Percentiles rank a stretch among this genome's conserved stretches.
phyloP scores from a whole-genome alignment of 768 basidiomycete species.

The Ramaria rubella region DNA sequence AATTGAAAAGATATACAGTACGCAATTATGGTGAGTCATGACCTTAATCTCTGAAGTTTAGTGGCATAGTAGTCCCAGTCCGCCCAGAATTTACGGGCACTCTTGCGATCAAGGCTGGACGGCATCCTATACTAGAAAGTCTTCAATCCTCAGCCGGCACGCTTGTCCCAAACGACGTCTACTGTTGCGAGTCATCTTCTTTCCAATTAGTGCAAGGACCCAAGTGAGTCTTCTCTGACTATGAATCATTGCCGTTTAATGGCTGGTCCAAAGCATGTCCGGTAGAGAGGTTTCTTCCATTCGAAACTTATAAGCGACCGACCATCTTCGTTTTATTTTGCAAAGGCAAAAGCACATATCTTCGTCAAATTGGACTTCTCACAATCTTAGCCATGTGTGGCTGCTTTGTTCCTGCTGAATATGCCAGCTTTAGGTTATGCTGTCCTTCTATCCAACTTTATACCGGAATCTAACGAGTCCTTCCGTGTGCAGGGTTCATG shows the following conservation, averaged over 20 bases:
- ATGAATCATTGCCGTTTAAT: slow-evolving; percentile 1
- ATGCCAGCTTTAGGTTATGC: slow-evolving; percentile 85
- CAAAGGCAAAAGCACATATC: slow-evolving; percentile 85
- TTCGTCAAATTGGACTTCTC: slow-evolving; percentile 80
- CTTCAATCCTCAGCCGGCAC: slow-evolving; percentile 53
- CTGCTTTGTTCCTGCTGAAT: slow-evolving; percentile 89
- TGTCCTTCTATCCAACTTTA: slow-evolving; percentile 7
- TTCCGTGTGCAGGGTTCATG: slow-evolving; percentile 53
- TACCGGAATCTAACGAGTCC: background rate
- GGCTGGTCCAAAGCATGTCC: slow-evolving; percentile 46
- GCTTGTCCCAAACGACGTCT: slow-evolving; percentile 86
- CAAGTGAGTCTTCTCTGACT: slow-evolving; percentile 45
- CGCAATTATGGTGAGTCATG: slow-evolving; percentile 46
- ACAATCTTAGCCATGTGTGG: slow-evolving; percentile 85
- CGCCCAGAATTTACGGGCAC: slow-evolving; percentile 91
- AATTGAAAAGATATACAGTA: slow-evolving; percentile 25
- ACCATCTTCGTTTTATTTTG: background rate
- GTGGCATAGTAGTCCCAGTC: slow-evolving; percentile 39
- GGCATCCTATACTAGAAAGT: slow-evolving; percentile 82
- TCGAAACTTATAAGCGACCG: background rate
- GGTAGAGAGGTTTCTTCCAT: slow-evolving; percentile 25
- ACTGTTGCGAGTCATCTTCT: slow-evolving; percentile 71
- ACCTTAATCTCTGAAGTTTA: background rate
- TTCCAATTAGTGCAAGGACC: slow-evolving; percentile 94
- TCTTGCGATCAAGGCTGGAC: slow-evolving; percentile 79